Base-by-base conservation (phyloP, 495 filamentous ascomycete genomes). In the Astrocystis sublimbata region DNA sequence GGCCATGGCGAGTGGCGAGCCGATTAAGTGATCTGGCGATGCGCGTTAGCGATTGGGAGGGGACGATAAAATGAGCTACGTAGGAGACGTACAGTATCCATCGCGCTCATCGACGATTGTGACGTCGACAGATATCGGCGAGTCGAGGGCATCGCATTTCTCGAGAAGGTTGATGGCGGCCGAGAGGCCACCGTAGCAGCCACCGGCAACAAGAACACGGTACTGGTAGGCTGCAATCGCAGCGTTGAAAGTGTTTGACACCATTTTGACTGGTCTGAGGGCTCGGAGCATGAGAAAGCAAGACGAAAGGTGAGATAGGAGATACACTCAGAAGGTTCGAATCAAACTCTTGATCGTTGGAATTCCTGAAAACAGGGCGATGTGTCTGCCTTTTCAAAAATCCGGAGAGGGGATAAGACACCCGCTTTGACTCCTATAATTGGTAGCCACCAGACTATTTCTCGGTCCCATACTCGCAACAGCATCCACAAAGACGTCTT, bases 81-180 rank as follows among this genome's bases (percentile, higher is more conserved):
- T 26, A 31, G 53, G n/a, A 42, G 28, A 65, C 74, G 73, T 66
- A 89, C 87, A 89, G 70, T 82, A 89, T 26, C 88, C 88, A 78
- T 91, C 88, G 23, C 85, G 76, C 60, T 89, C 85, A 65, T 91
- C 88, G 5, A 89, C 82, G 8, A 91, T 77, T 9, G 86, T 89
- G 47, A 89, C 85, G 38, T 88, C 76, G 19, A 89, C 65, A 1
- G 81, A 76, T 35, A 86, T 77, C 15, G 72, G 72, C 54, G 50
- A 38, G 42, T 68, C 70, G 23, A 67, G 71, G 33, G 62, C 73
- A 67, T 76, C 71, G 61, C 81, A 81, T 13, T 88, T 77, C 67
- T 89, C 85, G 38, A 85, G 71, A 3, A 90, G 75, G 60, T 86
- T 86, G 54, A 89, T 65, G 6, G 83, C 81, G 0, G 81, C 78